A percentile compares a stretch with the other conserved stretches of the same genome.
Evolutionary conservation across 2,329 filamentous ascomycete genomes (phyloP).

Genomic region (Ophiognomonia clavigignenti-juglandacearum): DNA sequence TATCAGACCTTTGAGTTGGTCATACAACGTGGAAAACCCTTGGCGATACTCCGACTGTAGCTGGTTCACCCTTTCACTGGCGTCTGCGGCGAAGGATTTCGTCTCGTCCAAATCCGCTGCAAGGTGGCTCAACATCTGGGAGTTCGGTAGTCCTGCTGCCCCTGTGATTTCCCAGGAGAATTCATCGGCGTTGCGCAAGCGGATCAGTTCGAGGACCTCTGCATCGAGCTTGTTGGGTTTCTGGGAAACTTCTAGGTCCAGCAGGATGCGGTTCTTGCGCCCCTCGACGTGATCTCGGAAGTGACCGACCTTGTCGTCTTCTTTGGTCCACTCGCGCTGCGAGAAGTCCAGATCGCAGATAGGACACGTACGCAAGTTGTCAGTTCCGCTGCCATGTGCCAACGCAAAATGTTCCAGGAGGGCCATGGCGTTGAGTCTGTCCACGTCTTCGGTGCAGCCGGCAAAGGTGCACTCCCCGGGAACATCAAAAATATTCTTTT

Average conservation of each 20-base stretch:
- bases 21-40: too few relatives aligned
- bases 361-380: slow-evolving; percentile 6
- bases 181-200: not conserved
- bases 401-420: slow-evolving; percentile 4
- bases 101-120: too few relatives aligned
- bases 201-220: not conserved
- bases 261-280: not conserved
- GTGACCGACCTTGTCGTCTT: slow-evolving; percentile 5
- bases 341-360: slow-evolving; percentile 10
- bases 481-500: slow-evolving; percentile 1
- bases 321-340: slow-evolving; percentile 1
- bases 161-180: too few relatives aligned
- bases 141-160: too few relatives aligned
- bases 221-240: not conserved
- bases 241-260: not conserved
- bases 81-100: too few relatives aligned
- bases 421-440: slow-evolving; percentile 1
- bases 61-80: too few relatives aligned
- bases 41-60: too few relatives aligned
- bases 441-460: slow-evolving; percentile 1
- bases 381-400: not conserved
- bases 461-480: not conserved
- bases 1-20: too few relatives aligned
- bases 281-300: slow-evolving; percentile 9
- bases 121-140: too few relatives aligned